Conservation (phyloP, 192 early-diverging fungal genomes). For the Coemansia sp. region DNA sequence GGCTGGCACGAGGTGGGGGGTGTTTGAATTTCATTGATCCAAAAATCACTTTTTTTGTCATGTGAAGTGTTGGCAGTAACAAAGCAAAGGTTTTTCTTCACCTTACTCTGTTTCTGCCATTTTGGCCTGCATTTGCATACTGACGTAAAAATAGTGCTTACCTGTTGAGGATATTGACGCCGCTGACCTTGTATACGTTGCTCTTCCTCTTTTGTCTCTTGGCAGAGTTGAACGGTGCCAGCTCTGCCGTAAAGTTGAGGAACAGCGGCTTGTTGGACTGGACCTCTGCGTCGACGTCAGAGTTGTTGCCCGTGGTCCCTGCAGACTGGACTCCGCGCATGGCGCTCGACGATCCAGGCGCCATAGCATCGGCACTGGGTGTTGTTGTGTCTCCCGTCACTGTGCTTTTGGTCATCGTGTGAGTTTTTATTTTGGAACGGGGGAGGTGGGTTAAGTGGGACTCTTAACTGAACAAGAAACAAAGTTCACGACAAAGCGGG, state of each 20-base stretch:
- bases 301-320: slow-evolving; percentile 20
- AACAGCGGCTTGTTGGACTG: slow-evolving; percentile 56
- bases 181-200: slow-evolving; percentile 63
- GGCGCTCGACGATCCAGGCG: background rate
- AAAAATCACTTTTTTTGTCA: background rate
- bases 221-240: slow-evolving; percentile 40
- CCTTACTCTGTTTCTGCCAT: background rate
- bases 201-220: slow-evolving; percentile 48
- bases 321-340: background rate
- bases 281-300: slow-evolving; percentile 43
- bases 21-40: slow-evolving; percentile 1
- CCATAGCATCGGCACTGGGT: background rate
- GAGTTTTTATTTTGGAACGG: background rate
- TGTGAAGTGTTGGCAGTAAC: background rate
- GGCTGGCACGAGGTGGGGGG: background rate
- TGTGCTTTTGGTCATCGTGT: background rate
- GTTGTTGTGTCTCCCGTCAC: background rate
- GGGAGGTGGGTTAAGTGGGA: too few relatives aligned
- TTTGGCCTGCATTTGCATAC: too few relatives aligned
- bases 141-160: slow-evolving; percentile 10
- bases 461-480: too few relatives aligned
- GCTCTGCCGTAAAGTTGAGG: slow-evolving; percentile 56
- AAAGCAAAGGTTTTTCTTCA: background rate
- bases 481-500: too few relatives aligned
- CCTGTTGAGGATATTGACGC: slow-evolving; percentile 72